A percentile compares a stretch with the other conserved stretches of the same genome.
phyloP scores from a whole-genome alignment of 2,329 filamentous ascomycete genomes.

The Fusarium praegraminearum region DNA sequence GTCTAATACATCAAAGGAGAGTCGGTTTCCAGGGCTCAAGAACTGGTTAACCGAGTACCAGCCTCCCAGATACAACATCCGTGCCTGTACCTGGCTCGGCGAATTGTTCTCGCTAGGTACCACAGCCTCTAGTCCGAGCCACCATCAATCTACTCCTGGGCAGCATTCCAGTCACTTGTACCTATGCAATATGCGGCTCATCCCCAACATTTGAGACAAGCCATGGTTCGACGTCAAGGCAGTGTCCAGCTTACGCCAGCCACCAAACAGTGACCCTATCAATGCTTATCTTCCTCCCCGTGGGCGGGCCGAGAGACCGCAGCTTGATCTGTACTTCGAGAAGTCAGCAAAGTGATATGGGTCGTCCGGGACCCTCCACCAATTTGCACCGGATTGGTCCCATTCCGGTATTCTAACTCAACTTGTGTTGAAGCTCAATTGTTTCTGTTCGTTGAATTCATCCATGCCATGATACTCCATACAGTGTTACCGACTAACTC shows the following conservation, averaged over 20 bases:
- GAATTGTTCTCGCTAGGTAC: conserved; percentile 10
- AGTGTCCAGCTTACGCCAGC: conserved; percentile 36
- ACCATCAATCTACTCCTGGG: conserved; percentile 12
- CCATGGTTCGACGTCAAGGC: conserved; percentile 34
- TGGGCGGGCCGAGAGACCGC: not conserved
- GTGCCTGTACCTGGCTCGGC: conserved; percentile 3
- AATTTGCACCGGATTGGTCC: conserved; percentile 30
- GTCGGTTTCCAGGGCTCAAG: not conserved
- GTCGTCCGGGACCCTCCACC: conserved; percentile 7
- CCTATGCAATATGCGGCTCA: conserved; percentile 20
- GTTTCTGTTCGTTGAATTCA: conserved; percentile 39
- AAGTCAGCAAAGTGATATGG: conserved; percentile 24
- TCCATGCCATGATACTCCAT: conserved; percentile 40
- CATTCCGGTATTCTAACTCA: conserved; percentile 36
- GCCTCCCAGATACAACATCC: not conserved
- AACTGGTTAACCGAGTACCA: not conserved
- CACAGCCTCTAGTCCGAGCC: not conserved
- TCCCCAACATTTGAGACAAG: conserved; percentile 41
- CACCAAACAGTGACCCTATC: conserved; percentile 18
- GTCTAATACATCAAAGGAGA: conserved; percentile 18
- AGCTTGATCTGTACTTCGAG: not conserved
- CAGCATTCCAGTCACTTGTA: conserved; percentile 2
- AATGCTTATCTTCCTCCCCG: conserved; percentile 24
- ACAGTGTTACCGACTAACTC: conserved; percentile 40
- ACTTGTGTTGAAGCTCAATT: conserved; percentile 40